Evolutionary conservation across 345 rosid genomes (phyloP), one percentile per base, ranked within the genome.

Genomic region (Dipteronia dyeriana): DNA sequence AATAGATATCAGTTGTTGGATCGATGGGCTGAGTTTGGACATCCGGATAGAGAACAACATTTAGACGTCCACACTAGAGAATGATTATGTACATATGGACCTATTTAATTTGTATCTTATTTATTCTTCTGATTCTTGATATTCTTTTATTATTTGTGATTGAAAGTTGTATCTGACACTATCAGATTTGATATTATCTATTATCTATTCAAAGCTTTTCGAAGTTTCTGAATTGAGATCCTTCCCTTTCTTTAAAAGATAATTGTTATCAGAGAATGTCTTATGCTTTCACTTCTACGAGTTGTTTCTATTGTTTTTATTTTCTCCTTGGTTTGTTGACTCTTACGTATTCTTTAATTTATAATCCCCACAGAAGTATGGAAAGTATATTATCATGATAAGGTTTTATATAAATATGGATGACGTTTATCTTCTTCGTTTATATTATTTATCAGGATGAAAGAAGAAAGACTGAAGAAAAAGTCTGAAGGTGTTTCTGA

Each of bases 381-480:
- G 49, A 19, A 66, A 29, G 39, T 22, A 23, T 66, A 25, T 61
- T 45, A 45, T 20, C 66, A 16, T 59, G 51, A 1, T 39, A 76
- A 47, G 66, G 34, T 54, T 56, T 38, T 10, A 34, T 25, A 22
- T 66, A 34, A 16, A 31, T 53, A 51, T 29, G 11, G 38, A 43
- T 65, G 20, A 31, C 54, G 45, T 45, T 47, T 71, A 62, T 75
- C 45, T 20, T 57, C 10, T 26, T n/a, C 49, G 63, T 20, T 13
- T 69, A 39, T 49, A 29, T 66, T 25, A 7, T 74, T 66, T 53
- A 54, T 79, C 75, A 92, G 99, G 92, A 88, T 94, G 92, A 94
- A 84, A 85, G 97, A 91, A 82, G 92, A 91, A 84, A 89, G 97
- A 80, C 61, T 73, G 38, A 94, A 81, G 85, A 91, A 89, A 80